These are phyloP conservation scores for Nicotiana paniculata DNA, from an alignment of 257 asterid genomes.

Conservation along the genomic window DNA sequence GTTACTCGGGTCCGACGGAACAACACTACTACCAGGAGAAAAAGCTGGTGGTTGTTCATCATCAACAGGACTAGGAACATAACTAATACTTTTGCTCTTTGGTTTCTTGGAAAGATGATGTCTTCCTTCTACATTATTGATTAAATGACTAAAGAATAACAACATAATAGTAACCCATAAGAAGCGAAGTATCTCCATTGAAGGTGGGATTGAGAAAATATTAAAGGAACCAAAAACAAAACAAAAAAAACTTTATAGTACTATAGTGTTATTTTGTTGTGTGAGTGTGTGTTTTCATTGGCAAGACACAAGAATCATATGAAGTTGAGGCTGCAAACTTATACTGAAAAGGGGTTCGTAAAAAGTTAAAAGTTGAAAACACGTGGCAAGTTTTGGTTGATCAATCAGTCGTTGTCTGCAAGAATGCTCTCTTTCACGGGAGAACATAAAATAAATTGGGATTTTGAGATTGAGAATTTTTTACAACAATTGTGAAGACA, in stretches of 20 bases:
- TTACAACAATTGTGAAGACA: neutral
- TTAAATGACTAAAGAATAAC: constrained; percentile 13
- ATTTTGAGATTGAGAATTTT: neutral
- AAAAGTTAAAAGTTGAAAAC: constrained; percentile 13
- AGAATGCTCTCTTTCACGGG: neutral
- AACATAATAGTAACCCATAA: constrained; percentile 13
- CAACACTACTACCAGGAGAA: constrained; percentile 7
- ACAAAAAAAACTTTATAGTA: neutral
- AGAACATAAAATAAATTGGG: neutral
- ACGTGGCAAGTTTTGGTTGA: constrained; percentile 37
- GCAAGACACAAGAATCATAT: constrained; percentile 7
- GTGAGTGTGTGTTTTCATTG: neutral
- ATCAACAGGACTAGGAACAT: constrained; percentile 17
- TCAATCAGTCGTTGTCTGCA: constrained; percentile 18
- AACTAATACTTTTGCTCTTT: constrained; percentile 11
- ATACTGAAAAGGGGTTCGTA: constrained; percentile 17
- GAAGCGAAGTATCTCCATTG: constrained; percentile 26
- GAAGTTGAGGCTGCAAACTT: constrained; percentile 37
- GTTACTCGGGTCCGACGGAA: constrained; percentile 7
- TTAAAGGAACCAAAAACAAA: neutral
- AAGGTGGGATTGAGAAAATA: neutral
- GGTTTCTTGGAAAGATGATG: constrained; percentile 35
- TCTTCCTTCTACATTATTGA: constrained; percentile 40
- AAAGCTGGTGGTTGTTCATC: neutral
- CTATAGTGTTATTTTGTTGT: neutral